Conservation (phyloP, 2,329 filamentous ascomycete genomes). For the Sphaceloma murrayae region DNA sequence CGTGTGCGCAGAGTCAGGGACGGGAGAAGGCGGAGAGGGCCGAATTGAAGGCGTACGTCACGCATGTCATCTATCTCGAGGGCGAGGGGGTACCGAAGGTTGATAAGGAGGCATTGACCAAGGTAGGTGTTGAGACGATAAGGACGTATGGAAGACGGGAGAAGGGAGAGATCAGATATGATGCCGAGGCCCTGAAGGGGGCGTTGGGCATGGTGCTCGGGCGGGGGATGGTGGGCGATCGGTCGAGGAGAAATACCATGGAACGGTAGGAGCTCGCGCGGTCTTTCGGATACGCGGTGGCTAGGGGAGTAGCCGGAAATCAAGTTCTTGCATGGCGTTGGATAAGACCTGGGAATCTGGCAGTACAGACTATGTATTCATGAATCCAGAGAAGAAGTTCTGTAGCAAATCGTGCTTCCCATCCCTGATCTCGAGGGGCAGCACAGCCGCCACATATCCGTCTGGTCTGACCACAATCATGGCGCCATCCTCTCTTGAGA, state of each 20-base stretch:
- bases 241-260: conserved; percentile 53
- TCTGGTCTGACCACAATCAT: conserved; percentile 56
- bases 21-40: conserved; percentile 22
- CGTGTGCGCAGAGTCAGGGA: conserved; percentile 59
- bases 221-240: conserved; percentile 44
- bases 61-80: conserved; percentile 73
- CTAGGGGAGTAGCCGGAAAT: no score
- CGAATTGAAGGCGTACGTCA: conserved; percentile 62
- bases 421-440: conserved; percentile 23
- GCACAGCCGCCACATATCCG: conserved; percentile 47
- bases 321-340: no score
- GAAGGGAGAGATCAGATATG: conserved; percentile 51
- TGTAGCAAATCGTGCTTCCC: conserved; percentile 20
- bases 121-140: conserved; percentile 66
- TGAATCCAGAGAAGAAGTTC: conserved; percentile 26
- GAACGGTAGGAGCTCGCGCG: conserved; percentile 16
- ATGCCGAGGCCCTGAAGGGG: conserved; percentile 62
- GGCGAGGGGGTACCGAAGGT: conserved; percentile 60
- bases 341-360: no score
- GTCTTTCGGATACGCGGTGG: not conserved
- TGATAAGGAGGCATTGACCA: conserved; percentile 52
- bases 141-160: conserved; percentile 63
- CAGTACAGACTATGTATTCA: no score
- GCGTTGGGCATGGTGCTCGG: conserved; percentile 71
- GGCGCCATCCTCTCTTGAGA: conserved; percentile 47